Evolutionary conservation across 75 land plant species (phyloP).

Genomic region (Selaginella moellendorffii): DNA sequence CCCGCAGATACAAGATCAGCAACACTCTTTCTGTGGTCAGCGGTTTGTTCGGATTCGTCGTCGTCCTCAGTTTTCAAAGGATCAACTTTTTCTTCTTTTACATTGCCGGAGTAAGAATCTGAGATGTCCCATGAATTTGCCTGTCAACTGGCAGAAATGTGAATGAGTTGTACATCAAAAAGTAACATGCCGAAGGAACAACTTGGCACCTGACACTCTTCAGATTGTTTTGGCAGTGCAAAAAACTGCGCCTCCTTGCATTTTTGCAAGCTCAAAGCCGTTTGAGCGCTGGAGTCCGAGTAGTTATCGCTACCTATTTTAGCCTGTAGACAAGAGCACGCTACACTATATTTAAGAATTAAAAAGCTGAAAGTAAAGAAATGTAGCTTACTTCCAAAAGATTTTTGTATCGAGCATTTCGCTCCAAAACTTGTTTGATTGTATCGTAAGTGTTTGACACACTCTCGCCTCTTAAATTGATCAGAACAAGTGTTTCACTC

Average conservation of each 20-base stretch:
- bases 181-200: too few relatives aligned
- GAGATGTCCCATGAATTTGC: slow-evolving; percentile 34
- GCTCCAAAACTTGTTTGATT: slow-evolving; percentile 18
- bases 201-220: slow-evolving; percentile 30
- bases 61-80: slow-evolving; percentile 2
- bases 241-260: slow-evolving; percentile 25
- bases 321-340: slow-evolving; percentile 13
- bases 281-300: slow-evolving; percentile 15
- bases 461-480: slow-evolving; percentile 20
- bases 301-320: slow-evolving; percentile 30
- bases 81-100: slow-evolving; percentile 4
- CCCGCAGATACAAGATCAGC: background rate
- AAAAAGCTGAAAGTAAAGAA: background rate
- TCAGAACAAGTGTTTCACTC: slow-evolving; percentile 23
- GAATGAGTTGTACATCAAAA: slow-evolving; percentile 2
- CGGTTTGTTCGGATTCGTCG: slow-evolving; percentile 2
- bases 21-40: background rate
- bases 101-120: slow-evolving; percentile 16
- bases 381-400: slow-evolving; percentile 14
- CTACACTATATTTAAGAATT: too few relatives aligned
- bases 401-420: slow-evolving; percentile 18
- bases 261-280: slow-evolving; percentile 20
- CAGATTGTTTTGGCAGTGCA: slow-evolving; percentile 18
- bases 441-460: slow-evolving; percentile 16
- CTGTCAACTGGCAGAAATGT: slow-evolving; percentile 6